Conservation (phyloP, 1,284 basidiomycete species). For the Salmacisia buchloeana region DNA sequence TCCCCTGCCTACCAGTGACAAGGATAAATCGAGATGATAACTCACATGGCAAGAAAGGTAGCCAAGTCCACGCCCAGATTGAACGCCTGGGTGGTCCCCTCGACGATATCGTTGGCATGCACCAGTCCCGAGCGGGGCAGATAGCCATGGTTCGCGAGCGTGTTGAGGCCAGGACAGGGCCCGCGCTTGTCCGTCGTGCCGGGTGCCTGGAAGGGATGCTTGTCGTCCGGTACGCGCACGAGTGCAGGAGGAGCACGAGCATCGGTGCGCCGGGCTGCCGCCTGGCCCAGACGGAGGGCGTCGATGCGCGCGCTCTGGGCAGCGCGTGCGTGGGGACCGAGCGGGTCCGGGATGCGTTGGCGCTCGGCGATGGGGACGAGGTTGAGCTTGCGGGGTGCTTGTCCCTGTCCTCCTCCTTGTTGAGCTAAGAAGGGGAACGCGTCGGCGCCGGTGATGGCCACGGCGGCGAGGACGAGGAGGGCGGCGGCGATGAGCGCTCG, state of each 20-base stretch:
- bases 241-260: background rate
- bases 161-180: slow-evolving; percentile 33
- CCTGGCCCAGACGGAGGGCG: background rate
- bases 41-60: slow-evolving; percentile 14
- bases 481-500: too few species aligned
- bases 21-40: background rate
- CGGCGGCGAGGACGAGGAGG: too few species aligned
- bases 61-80: slow-evolving; percentile 25
- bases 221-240: slow-evolving; percentile 10
- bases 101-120: slow-evolving; percentile 23
- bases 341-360: background rate
- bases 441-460: too few species aligned
- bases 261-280: too few species aligned
- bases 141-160: slow-evolving; percentile 33
- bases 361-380: background rate
- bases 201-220: slow-evolving; percentile 31
- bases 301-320: background rate
- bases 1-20: too few species aligned
- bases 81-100: slow-evolving; percentile 27
- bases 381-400: too few species aligned
- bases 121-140: slow-evolving; percentile 28
- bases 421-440: too few species aligned
- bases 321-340: background rate
- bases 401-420: too few species aligned
- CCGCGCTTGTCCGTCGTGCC: slow-evolving; percentile 30